Evolutionary conservation across 345 rosid species (phyloP).

Genomic region (Eucalyptus coolabah): DNA sequence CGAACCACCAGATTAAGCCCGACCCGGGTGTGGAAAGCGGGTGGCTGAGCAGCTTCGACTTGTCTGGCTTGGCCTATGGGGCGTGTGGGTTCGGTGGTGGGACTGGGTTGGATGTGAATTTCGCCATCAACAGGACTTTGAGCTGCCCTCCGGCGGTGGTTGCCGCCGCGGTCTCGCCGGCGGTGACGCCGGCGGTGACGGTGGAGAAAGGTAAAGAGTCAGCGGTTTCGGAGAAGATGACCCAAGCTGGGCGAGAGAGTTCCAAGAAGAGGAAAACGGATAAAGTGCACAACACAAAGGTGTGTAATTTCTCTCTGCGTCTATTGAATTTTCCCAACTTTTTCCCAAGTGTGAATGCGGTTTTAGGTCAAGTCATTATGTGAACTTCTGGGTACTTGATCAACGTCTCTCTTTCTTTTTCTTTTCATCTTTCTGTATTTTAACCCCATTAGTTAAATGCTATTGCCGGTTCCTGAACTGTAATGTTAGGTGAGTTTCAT

Average conservation of each 20-base stretch:
- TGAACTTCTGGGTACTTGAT: background rate
- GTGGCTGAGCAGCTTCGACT: conserved; percentile 13
- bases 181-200: conserved; percentile 2
- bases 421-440: background rate
- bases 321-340: background rate
- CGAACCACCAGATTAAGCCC: conserved; percentile 11
- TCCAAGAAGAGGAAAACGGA: conserved; percentile 59
- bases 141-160: conserved; percentile 28
- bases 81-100: conserved; percentile 19
- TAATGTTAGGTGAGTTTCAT: background rate
- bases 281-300: conserved; percentile 20
- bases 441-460: background rate
- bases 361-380: background rate
- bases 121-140: conserved; percentile 17
- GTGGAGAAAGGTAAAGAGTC: conserved; percentile 5
- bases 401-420: background rate
- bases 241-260: conserved; percentile 24
- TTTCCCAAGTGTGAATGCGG: background rate
- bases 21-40: conserved; percentile 30
- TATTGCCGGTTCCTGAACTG: background rate
- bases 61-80: conserved; percentile 2
- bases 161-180: background rate
- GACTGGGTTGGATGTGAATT: conserved; percentile 13
- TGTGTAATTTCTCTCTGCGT: background rate
- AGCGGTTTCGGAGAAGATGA: conserved; percentile 1